phyloP scores from a whole-genome alignment of 1,284 basidiomycete species.

The Ustilago sp. region DNA sequence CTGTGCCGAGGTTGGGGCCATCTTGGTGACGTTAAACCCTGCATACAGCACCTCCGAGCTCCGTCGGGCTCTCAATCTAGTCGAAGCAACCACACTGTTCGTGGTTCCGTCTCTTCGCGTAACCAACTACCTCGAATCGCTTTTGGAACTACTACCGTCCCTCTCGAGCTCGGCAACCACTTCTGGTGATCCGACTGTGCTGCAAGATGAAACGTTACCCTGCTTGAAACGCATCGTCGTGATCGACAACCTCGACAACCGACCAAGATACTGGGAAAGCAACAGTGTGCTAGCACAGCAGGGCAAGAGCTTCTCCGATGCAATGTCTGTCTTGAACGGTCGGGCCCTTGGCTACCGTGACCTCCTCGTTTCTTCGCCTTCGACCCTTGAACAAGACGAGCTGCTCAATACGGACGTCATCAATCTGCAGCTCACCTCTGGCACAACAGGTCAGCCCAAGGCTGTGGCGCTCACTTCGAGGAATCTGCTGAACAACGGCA shows the following conservation, averaged over 20 bases:
- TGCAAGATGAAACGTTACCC: slow-evolving; percentile 77
- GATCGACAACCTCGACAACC: slow-evolving; percentile 74
- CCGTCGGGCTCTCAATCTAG: slow-evolving; percentile 76
- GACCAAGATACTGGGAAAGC: slow-evolving; percentile 56
- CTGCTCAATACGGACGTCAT: slow-evolving; percentile 77
- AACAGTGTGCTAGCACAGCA: slow-evolving; percentile 48
- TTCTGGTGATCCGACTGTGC: slow-evolving; percentile 21
- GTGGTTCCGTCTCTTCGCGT: slow-evolving; percentile 75
- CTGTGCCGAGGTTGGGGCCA: slow-evolving; percentile 81
- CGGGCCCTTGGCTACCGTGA: slow-evolving; percentile 55
- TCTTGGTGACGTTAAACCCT: slow-evolving; percentile 84
- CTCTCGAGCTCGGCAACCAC: slow-evolving; percentile 73
- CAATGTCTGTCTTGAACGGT: slow-evolving; percentile 35
- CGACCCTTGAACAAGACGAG: slow-evolving; percentile 74
- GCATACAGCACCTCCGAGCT: slow-evolving; percentile 81
- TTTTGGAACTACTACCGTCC: slow-evolving; percentile 76
- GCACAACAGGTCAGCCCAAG: slow-evolving; percentile 54
- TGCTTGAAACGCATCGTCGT: slow-evolving; percentile 78
- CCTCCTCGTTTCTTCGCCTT: slow-evolving; percentile 70
- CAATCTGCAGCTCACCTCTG: slow-evolving; percentile 74
- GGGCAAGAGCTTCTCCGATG: slow-evolving; percentile 42
- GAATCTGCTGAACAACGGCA: slow-evolving; percentile 83
- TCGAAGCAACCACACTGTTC: slow-evolving; percentile 79
- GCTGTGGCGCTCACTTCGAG: slow-evolving; percentile 68
- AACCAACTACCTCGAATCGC: slow-evolving; percentile 58